Conservation (phyloP, 1,139 yeast species). For the Lodderomyces elongisporus region DNA sequence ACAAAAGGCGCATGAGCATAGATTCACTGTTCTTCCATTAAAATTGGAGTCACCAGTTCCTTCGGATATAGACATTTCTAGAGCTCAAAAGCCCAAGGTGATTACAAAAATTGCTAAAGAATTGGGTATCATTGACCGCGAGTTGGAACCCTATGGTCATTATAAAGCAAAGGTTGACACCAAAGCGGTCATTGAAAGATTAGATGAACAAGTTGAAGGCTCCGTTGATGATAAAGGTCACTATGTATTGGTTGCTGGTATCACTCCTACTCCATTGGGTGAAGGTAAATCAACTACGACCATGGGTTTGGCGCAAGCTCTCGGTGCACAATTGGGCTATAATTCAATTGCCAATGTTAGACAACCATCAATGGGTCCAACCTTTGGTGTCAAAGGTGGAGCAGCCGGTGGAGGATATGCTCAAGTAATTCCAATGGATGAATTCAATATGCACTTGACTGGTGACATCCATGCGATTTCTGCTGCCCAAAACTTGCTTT, state of each 20-base stretch:
- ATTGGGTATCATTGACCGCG: conserved; percentile 55
- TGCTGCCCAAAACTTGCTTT: conserved; percentile 71
- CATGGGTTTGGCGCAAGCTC: conserved; percentile 73
- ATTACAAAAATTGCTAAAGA: conserved; percentile 61
- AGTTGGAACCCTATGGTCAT: conserved; percentile 69
- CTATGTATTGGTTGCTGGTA: conserved; percentile 72
- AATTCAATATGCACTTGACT: conserved; percentile 77
- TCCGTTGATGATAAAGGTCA: conserved; percentile 43
- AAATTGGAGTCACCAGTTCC: conserved; percentile 58
- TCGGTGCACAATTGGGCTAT: conserved; percentile 67
- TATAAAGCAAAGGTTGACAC: conserved; percentile 71
- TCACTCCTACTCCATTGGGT: conserved; percentile 79
- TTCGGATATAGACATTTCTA: conserved; percentile 69
- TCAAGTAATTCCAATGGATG: conserved; percentile 86
- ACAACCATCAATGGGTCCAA: conserved; percentile 87
- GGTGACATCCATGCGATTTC: conserved; percentile 84
- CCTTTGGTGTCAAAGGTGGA: conserved; percentile 84
- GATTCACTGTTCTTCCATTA: conserved; percentile 46
- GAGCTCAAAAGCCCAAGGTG: conserved; percentile 66
- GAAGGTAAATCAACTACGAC: conserved; percentile 83
- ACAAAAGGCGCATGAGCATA: conserved; percentile 41
- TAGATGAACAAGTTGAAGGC: conserved; percentile 53
- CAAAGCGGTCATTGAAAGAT: conserved; percentile 48
- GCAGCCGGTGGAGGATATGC: conserved; percentile 89
- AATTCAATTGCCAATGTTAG: conserved; percentile 76